phyloP scores from a whole-genome alignment of 148 eudicot species.

The Arctostaphylos glauca region DNA sequence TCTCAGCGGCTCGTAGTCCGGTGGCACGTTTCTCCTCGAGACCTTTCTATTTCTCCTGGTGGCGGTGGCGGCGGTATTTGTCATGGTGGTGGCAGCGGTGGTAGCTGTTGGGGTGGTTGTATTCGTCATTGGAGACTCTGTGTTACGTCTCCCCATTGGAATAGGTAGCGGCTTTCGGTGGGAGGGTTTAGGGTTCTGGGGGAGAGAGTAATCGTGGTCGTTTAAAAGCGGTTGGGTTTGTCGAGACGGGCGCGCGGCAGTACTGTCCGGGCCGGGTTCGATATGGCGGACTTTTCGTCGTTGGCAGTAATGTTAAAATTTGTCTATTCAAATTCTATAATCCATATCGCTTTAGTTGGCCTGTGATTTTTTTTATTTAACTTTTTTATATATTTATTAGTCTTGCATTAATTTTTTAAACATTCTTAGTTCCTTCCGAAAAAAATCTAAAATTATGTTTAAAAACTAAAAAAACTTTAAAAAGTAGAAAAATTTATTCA shows the following conservation, averaged over 20 bases:
- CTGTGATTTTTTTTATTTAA: too few relatives aligned
- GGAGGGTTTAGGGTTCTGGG: slow-evolving; percentile 13
- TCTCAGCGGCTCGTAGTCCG: slow-evolving; percentile 39
- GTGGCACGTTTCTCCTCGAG: slow-evolving; percentile 18
- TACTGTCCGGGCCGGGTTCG: background rate
- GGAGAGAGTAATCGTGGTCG: background rate
- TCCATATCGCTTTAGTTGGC: too few relatives aligned
- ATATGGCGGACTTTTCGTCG: background rate
- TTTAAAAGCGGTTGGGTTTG: slow-evolving; percentile 1
- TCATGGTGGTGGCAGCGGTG: background rate
- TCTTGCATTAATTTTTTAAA: too few relatives aligned
- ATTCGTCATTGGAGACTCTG: background rate
- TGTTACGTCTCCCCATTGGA: background rate
- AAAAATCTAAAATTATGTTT: too few relatives aligned
- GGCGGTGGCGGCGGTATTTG: background rate
- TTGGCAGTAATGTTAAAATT: too few relatives aligned
- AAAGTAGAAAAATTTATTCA: too few relatives aligned
- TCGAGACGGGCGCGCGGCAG: background rate
- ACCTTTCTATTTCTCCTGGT: background rate
- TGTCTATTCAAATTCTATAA: too few relatives aligned
- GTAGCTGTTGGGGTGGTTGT: background rate
- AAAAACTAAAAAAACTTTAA: too few relatives aligned
- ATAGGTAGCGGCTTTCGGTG: background rate
- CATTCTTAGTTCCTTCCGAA: too few relatives aligned
- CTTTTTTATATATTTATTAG: too few relatives aligned